A percentile compares a stretch with the other conserved stretches of the same genome.
These are phyloP conservation scores for Raphanus sativus DNA, from an alignment of 345 rosid genomes.

Conservation along the genomic window DNA sequence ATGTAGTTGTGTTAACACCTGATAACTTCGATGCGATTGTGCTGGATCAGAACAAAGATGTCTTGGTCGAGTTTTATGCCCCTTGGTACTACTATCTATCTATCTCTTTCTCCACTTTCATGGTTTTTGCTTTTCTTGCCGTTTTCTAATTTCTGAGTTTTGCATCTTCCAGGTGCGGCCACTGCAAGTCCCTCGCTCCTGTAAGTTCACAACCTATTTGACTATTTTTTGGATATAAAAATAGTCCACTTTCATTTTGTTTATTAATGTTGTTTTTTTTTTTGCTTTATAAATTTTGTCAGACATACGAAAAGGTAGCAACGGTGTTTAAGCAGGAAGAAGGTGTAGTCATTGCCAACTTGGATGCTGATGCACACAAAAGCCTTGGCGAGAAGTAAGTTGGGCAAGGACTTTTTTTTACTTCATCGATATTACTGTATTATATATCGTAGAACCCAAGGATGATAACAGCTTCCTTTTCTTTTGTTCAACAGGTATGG, in stretches of 20 bases:
- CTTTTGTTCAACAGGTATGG: constrained; percentile 56
- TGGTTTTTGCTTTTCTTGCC: constrained; percentile 17
- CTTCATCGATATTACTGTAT: background rate
- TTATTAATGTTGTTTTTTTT: constrained; percentile 4
- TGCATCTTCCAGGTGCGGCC: constrained; percentile 83
- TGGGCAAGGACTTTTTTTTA: background rate
- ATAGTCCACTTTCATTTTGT: background rate
- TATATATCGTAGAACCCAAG: background rate
- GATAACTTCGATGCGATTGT: constrained; percentile 82
- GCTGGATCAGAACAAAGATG: constrained; percentile 84
- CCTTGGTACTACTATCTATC: constrained; percentile 60
- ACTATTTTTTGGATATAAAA: background rate
- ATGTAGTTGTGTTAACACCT: constrained; percentile 68
- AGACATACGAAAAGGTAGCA: constrained; percentile 91
- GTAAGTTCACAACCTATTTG: constrained; percentile 46
- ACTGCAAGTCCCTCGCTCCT: constrained; percentile 96
- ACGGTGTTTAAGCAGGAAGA: constrained; percentile 72
- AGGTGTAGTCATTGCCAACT: constrained; percentile 82
- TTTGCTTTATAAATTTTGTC: constrained; percentile 11
- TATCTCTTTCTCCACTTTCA: constrained; percentile 10
- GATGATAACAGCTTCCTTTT: background rate
- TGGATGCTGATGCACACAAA: constrained; percentile 87
- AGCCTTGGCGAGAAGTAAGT: constrained; percentile 84
- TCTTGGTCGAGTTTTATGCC: constrained; percentile 95
- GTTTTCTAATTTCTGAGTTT: constrained; percentile 12